Conservation (phyloP, 2,329 filamentous ascomycete genomes). For the Eurotiales sp. region DNA sequence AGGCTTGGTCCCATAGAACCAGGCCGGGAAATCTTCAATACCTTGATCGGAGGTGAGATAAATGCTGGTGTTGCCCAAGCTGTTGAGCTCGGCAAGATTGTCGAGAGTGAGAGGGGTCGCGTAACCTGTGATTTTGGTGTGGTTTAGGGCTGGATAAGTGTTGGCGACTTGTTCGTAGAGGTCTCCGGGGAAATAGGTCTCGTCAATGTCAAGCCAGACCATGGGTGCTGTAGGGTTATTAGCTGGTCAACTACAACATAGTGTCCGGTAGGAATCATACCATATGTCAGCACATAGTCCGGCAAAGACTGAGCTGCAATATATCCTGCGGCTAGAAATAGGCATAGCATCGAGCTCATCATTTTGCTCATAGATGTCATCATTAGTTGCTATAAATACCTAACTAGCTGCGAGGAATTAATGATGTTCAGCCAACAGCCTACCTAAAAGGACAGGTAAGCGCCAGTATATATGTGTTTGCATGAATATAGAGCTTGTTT, state of each 20-base stretch:
- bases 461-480: not conserved
- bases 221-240: slow-evolving; percentile 43
- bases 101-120: slow-evolving; percentile 42
- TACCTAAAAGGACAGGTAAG: not conserved
- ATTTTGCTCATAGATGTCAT: not conserved
- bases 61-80: slow-evolving; percentile 42
- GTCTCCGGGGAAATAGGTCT: slow-evolving; percentile 50
- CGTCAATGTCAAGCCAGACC: slow-evolving; percentile 48
- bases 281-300: slow-evolving; percentile 12
- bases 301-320: slow-evolving; percentile 4
- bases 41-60: slow-evolving; percentile 50
- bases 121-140: slow-evolving; percentile 34
- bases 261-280: not conserved
- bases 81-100: slow-evolving; percentile 49
- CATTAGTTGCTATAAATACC: no score
- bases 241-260: no score
- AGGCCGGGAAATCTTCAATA: slow-evolving; percentile 39
- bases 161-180: slow-evolving; percentile 46
- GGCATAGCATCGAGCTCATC: slow-evolving; percentile 6
- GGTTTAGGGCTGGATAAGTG: slow-evolving; percentile 45
- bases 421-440: no score
- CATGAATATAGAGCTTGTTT: no score
- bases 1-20: slow-evolving; percentile 53
- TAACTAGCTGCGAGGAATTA: no score
- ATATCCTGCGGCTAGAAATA: slow-evolving; percentile 3